Evolutionary conservation across 257 asterid genomes (phyloP).

Genomic region (Lantana camara): DNA sequence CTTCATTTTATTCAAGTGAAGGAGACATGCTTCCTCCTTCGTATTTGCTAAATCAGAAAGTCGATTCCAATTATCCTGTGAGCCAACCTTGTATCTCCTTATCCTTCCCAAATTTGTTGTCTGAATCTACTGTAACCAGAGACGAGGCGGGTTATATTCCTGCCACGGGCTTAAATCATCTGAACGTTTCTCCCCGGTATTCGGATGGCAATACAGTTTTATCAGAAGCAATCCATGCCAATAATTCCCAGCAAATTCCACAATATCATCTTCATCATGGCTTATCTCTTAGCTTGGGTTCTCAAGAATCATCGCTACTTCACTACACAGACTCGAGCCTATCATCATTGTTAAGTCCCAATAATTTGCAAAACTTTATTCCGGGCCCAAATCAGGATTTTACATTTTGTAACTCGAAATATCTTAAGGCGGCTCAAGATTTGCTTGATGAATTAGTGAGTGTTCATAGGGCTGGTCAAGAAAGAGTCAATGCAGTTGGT

Average conservation of each 20-base stretch:
- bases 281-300: slow-evolving; percentile 71
- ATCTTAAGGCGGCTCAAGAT: slow-evolving; percentile 66
- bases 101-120: slow-evolving; percentile 41
- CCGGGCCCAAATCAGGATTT: slow-evolving; percentile 32
- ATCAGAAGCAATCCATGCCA: slow-evolving; percentile 35
- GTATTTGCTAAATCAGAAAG: slow-evolving; percentile 47
- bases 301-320: slow-evolving; percentile 41
- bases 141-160: slow-evolving; percentile 52
- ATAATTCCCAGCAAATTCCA: slow-evolving; percentile 38
- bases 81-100: slow-evolving; percentile 40
- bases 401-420: slow-evolving; percentile 47
- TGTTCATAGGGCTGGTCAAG: slow-evolving; percentile 45
- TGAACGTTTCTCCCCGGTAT: slow-evolving; percentile 35
- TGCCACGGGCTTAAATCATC: slow-evolving; percentile 39
- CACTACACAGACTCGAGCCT: slow-evolving; percentile 43
- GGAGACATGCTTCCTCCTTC: slow-evolving; percentile 47
- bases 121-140: slow-evolving; percentile 39
- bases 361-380: slow-evolving; percentile 39
- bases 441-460: slow-evolving; percentile 64
- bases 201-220: slow-evolving; percentile 39
- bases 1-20: slow-evolving; percentile 54
- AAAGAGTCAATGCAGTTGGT: slow-evolving; percentile 33
- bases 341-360: slow-evolving; percentile 38
- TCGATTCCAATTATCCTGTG: slow-evolving; percentile 36
- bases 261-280: slow-evolving; percentile 54